Percentiles rank a stretch among this genome's conserved stretches.
Conservation (phyloP, 176 grass and related monocot species). For the Cenchrus americanus region DNA sequence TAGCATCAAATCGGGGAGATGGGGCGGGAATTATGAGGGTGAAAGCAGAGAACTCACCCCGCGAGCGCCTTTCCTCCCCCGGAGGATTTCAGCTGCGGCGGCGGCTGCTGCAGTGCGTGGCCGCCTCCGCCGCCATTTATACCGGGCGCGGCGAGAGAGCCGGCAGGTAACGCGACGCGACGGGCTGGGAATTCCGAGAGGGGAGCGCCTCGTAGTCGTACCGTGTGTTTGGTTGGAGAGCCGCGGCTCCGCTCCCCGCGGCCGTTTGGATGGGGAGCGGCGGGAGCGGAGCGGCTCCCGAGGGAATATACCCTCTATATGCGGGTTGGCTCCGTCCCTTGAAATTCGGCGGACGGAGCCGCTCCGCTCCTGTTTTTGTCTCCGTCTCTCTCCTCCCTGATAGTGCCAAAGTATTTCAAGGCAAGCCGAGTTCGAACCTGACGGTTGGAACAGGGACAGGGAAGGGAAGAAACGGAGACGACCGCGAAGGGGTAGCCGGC, state of each 20-base stretch:
- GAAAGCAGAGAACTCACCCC: neutral
- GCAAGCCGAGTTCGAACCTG: neutral
- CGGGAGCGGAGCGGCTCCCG: too few species aligned
- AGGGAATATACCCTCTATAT: too few species aligned
- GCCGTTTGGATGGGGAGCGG: too few species aligned
- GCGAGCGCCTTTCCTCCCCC: neutral
- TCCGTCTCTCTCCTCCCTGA: too few species aligned
- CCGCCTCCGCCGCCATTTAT: slow-evolving; percentile 26
- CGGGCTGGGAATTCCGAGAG: slow-evolving; percentile 33
- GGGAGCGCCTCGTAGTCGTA: slow-evolving; percentile 36
- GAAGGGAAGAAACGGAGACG: neutral
- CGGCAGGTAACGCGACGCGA: slow-evolving; percentile 29
- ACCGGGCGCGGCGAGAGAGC: neutral
- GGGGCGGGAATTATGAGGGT: neutral
- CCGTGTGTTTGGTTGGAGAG: too few species aligned
- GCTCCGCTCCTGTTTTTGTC: too few species aligned
- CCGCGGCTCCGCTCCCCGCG: too few species aligned
- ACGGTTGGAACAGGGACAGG: neutral
- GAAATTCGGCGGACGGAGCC: too few species aligned
- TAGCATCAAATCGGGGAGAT: neutral
- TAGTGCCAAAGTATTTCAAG: neutral
- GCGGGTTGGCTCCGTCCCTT: too few species aligned
- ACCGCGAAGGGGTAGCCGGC: neutral
- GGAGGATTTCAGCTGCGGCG: slow-evolving; percentile 8
- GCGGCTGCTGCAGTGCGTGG: neutral